Evolutionary conservation across 768 basidiomycete species (phyloP), one percentile per base, ranked within the genome.

Genomic region (Tulasnella calospora): DNA sequence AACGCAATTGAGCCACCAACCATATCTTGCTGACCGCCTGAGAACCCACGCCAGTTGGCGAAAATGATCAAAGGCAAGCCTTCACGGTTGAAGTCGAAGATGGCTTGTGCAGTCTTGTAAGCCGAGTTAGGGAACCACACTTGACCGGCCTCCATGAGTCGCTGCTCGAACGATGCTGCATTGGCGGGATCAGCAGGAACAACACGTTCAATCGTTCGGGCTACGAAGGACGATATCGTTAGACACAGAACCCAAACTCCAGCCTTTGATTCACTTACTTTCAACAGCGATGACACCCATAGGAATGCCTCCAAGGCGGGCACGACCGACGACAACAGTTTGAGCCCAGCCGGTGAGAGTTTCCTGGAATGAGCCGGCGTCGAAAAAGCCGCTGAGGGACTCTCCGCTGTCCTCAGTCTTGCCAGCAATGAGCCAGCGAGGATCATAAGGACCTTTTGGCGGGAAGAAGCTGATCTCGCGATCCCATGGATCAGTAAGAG

Each of bases 91-190:
- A 99, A 94, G 86, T 99, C 98, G 85, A 96, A 96, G 87, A 99
- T 99, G 21, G 98, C 97, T 83, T 99, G 98, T 10, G 96, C 98
- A 10, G 98, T 99, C 89, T 99, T 99, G 88, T 98, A 96, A 8
- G 98, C 96, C 7, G 95, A 97, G 85, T 99, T 99, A 46, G 98
- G 98, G 84, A 98, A 99, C 98, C 98, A 99, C 35, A 99, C 98
- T 85, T 97, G 95, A 81, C 98, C 98, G n/a, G 98, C 98, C 84
- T 99, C 96, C 92, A 99, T 97, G 84, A 99, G 95, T 81, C 92
- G 92, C 83, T 96, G 96, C 84, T 99, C 98, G 84, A 96, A 94
- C 9, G 97, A 99, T 19, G 92, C 88, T 4, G 97, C 93, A 85
- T 99, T 99, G 75, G 98, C 98, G 17, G 98, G 98, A 82, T 99